Evolutionary conservation across 371 early-diverging fungal species (phyloP).

Genomic region (Mucor indicus): DNA sequence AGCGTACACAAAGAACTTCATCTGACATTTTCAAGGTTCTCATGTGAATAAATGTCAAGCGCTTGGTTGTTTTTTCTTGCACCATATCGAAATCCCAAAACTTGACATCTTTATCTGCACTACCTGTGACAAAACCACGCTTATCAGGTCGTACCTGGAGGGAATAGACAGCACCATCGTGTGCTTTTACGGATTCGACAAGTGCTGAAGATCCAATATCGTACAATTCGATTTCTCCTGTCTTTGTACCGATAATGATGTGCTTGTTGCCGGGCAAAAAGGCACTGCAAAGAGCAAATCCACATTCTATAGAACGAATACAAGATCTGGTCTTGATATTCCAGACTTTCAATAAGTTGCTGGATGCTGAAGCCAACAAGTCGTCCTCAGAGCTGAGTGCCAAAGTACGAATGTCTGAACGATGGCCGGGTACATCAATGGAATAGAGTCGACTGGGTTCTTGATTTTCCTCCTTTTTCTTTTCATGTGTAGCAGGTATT

Average conservation of each 20-base stretch:
- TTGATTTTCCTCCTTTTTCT: conserved; percentile 42
- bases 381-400: conserved; percentile 86
- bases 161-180: conserved; percentile 85
- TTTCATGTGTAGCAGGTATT: conserved; percentile 45
- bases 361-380: conserved; percentile 80
- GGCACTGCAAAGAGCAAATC: conserved; percentile 79
- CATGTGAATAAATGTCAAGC: conserved; percentile 78
- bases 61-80: conserved; percentile 40
- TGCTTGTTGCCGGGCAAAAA: conserved; percentile 92
- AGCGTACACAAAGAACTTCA: conserved; percentile 83
- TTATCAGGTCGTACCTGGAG: conserved; percentile 86
- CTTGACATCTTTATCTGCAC: conserved; percentile 93
- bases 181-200: conserved; percentile 84
- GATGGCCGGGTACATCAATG: conserved; percentile 86
- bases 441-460: conserved; percentile 59
- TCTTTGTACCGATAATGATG: conserved; percentile 88
- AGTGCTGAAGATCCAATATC: conserved; percentile 81
- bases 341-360: conserved; percentile 84
- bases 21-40: conserved; percentile 93
- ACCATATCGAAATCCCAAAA: conserved; percentile 90
- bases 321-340: conserved; percentile 77
- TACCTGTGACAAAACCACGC: conserved; percentile 87
- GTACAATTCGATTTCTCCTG: conserved; percentile 84
- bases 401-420: conserved; percentile 85
- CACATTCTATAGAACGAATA: conserved; percentile 85